Percentiles rank a stretch among this genome's conserved stretches.
These are phyloP conservation scores for Plantago coronopus DNA, from an alignment of 305 asterid species.

Conservation along the genomic window DNA sequence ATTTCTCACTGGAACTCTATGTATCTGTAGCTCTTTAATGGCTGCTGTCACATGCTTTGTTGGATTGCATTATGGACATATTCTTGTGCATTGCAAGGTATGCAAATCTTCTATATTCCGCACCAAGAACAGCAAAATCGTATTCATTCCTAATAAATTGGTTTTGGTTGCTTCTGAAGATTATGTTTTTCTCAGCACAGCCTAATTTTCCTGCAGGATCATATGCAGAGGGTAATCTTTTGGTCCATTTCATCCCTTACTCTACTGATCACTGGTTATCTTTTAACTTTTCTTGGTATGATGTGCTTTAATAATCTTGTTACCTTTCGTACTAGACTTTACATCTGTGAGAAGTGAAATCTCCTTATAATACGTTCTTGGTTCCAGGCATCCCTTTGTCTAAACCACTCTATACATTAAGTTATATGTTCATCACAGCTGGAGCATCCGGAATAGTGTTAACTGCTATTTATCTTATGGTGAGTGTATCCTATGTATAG, in stretches of 20 bases:
- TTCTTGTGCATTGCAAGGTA: conserved; percentile 66
- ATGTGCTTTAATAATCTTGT: neutral
- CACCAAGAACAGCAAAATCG: too few species aligned
- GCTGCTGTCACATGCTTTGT: conserved; percentile 54
- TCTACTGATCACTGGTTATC: conserved; percentile 37
- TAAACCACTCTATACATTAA: conserved; percentile 64
- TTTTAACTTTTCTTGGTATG: conserved; percentile 47
- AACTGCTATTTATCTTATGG: conserved; percentile 52
- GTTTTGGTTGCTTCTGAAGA: conserved; percentile 8
- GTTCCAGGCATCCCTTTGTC: conserved; percentile 58
- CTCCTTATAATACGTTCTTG: neutral
- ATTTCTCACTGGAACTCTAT: conserved; percentile 7
- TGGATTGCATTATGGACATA: conserved; percentile 66
- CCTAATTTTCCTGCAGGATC: conserved; percentile 57
- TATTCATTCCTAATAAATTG: neutral
- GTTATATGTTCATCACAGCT: conserved; percentile 57
- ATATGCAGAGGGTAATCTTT: conserved; percentile 42
- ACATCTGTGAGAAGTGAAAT: neutral
- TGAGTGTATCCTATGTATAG: conserved; percentile 12
- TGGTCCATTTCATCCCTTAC: conserved; percentile 52
- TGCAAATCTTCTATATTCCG: neutral
- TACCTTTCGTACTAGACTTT: neutral
- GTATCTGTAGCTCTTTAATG: conserved; percentile 58
- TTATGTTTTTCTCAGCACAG: too few species aligned
- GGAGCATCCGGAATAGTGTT: conserved; percentile 64